Evolutionary conservation across 2,329 filamentous ascomycete genomes (phyloP).

Genomic region (Pseudocercospora macadamiae): DNA sequence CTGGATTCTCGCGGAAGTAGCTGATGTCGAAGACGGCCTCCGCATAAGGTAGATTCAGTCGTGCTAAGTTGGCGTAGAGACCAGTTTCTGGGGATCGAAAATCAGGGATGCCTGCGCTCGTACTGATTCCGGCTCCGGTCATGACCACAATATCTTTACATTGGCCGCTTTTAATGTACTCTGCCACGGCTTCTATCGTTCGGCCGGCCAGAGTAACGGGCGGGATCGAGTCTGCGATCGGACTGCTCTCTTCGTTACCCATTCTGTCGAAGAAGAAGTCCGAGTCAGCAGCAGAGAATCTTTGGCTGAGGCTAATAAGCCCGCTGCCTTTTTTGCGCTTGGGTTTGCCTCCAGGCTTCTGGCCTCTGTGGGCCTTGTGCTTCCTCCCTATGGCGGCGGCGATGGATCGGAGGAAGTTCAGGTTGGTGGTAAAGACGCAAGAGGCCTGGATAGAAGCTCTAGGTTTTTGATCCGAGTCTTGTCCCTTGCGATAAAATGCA

Average conservation of each 20-base stretch:
- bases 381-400: slow-evolving; percentile 55
- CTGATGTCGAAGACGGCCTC: slow-evolving; percentile 93
- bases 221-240: slow-evolving; percentile 65
- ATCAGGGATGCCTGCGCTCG: slow-evolving; percentile 77
- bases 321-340: slow-evolving; percentile 30
- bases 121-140: slow-evolving; percentile 88
- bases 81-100: slow-evolving; percentile 93
- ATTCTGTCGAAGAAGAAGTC: slow-evolving; percentile 57
- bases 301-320: slow-evolving; percentile 22
- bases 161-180: slow-evolving; percentile 72
- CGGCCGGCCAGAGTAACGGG: slow-evolving; percentile 70
- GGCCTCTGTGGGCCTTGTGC: slow-evolving; percentile 47
- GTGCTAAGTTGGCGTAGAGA: slow-evolving; percentile 87
- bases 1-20: slow-evolving; percentile 82
- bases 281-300: slow-evolving; percentile 9
- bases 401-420: slow-evolving; percentile 19
- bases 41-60: slow-evolving; percentile 81
- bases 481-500: not conserved
- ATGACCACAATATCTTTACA: slow-evolving; percentile 78
- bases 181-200: slow-evolving; percentile 73
- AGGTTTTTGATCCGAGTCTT: not conserved
- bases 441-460: not conserved
- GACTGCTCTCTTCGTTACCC: slow-evolving; percentile 80
- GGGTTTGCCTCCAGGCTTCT: slow-evolving; percentile 35
- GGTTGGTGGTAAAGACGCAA: slow-evolving; percentile 12